Conservation (phyloP, 2,329 filamentous ascomycete species). For the Monosporascus ibericus region DNA sequence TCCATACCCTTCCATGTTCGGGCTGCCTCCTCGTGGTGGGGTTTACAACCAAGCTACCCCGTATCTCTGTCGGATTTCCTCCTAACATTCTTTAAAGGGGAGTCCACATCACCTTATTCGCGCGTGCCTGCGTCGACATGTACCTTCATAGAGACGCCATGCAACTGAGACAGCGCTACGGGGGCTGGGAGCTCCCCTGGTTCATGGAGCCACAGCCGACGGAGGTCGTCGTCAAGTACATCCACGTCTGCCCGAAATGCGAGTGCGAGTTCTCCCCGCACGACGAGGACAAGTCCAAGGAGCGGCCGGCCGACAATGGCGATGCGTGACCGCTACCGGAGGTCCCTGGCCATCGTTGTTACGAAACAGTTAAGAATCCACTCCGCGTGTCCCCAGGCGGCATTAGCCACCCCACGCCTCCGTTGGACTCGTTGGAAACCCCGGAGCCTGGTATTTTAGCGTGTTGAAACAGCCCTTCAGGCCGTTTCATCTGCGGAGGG, state of each 20-base stretch:
- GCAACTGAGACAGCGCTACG: background rate
- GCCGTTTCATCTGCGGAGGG: too few relatives aligned
- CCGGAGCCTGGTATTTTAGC: too few relatives aligned
- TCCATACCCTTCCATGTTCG: background rate
- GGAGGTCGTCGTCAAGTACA: constrained; percentile 9
- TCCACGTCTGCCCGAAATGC: constrained; percentile 5
- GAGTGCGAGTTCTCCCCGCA: constrained; percentile 1
- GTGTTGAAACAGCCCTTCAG: too few relatives aligned
- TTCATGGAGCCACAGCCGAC: constrained; percentile 1
- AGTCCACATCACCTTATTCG: background rate
- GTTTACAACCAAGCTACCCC: too few relatives aligned
- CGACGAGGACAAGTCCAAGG: background rate
- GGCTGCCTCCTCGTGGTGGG: too few relatives aligned
- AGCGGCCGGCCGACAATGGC: too few relatives aligned
- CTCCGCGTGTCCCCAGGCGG: too few relatives aligned
- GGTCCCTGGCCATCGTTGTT: too few relatives aligned
- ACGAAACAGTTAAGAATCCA: too few relatives aligned
- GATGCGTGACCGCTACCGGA: too few relatives aligned
- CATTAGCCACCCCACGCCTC: too few relatives aligned
- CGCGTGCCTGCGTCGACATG: background rate
- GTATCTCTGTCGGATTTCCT: background rate
- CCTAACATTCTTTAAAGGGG: background rate
- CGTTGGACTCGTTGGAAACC: too few relatives aligned
- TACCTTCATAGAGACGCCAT: background rate
- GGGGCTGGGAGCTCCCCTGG: background rate